A percentile compares a stretch with the other conserved stretches of the same genome.
phyloP scores from a whole-genome alignment of 2,329 filamentous ascomycete species.

The Fusarium foetens region DNA sequence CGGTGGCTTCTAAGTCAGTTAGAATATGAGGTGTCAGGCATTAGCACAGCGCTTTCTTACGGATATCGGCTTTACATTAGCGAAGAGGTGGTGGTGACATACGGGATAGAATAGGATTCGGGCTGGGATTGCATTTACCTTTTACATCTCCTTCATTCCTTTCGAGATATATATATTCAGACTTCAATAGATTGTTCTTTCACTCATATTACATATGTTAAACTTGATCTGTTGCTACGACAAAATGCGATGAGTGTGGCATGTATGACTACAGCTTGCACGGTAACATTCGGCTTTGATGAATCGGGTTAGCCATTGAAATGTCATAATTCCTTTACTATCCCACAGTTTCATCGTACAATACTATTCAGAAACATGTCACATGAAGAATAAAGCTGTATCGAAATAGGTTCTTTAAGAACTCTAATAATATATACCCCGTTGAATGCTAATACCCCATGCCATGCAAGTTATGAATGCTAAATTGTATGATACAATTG shows the following conservation, averaged over 20 bases:
- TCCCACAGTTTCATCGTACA: too few species aligned
- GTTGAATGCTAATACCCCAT: neutral
- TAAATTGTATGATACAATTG: neutral
- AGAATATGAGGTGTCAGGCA: neutral
- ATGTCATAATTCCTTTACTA: neutral
- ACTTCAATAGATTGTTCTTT: neutral
- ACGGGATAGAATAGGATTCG: too few species aligned
- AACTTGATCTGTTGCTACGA: neutral
- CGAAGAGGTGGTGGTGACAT: neutral
- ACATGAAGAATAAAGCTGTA: too few species aligned
- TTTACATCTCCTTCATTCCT: conserved; percentile 8
- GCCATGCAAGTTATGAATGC: neutral
- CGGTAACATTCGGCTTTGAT: neutral
- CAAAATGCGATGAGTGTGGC: accelerated
- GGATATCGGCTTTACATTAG: neutral
- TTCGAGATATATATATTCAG: conserved; percentile 10
- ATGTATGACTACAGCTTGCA: neutral
- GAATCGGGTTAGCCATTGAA: neutral
- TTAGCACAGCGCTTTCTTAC: neutral
- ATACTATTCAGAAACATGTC: neutral
- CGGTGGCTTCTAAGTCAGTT: conserved; percentile 48
- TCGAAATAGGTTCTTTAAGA: neutral
- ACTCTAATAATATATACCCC: neutral
- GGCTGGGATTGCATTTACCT: neutral
- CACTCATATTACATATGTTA: neutral